These are phyloP conservation scores for Tulasnella sp. DNA, from an alignment of 768 basidiomycete genomes.

Conservation along the genomic window DNA sequence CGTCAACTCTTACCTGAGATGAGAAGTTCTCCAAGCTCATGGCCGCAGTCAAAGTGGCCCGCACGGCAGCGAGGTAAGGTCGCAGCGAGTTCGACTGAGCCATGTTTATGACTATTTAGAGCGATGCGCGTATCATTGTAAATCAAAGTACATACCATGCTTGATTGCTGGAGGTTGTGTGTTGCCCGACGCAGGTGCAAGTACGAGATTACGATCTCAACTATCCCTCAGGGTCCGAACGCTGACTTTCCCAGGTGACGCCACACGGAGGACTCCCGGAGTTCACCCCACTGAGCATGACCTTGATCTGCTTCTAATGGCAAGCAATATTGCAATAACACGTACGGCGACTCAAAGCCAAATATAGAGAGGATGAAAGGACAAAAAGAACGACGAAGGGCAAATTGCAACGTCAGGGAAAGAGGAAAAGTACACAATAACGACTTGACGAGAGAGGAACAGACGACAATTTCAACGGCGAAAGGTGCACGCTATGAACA, in stretches of 20 bases:
- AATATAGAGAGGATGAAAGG: neutral
- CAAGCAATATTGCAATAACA: neutral
- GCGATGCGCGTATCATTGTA: neutral
- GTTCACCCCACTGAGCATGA: neutral
- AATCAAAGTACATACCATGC: neutral
- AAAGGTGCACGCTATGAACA: neutral
- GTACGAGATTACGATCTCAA: neutral
- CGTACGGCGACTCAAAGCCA: neutral
- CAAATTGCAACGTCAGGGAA: neutral
- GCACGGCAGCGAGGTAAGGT: conserved; percentile 92
- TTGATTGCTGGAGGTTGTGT: neutral
- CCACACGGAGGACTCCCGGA: neutral
- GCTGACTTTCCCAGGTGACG: neutral
- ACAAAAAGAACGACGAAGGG: neutral
- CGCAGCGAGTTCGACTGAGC: conserved; percentile 85
- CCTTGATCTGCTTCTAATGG: neutral
- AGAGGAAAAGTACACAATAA: neutral
- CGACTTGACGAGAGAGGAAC: neutral
- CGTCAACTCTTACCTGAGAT: conserved; percentile 61
- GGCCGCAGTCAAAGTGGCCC: conserved; percentile 95
- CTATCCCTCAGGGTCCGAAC: neutral
- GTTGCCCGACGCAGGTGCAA: neutral
- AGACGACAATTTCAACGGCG: neutral
- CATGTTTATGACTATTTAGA: neutral
- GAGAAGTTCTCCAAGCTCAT: conserved; percentile 96